These are phyloP conservation scores for Fusarium ambrosium DNA, from an alignment of 2,329 filamentous ascomycete genomes.

Conservation along the genomic window DNA sequence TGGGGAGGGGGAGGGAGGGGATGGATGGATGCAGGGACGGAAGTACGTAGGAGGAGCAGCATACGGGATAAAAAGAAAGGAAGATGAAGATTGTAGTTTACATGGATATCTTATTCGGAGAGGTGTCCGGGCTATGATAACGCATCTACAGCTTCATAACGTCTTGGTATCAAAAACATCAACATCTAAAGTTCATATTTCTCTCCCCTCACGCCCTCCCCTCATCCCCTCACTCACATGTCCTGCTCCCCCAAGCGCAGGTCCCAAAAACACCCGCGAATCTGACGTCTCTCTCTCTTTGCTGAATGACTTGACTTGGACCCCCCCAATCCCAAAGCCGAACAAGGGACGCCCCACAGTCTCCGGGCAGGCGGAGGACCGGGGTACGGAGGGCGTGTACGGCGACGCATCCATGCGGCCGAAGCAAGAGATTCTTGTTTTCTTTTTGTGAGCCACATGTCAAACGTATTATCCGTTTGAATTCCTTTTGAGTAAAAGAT, in stretches of 20 bases:
- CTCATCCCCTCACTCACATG: slow-evolving; percentile 8
- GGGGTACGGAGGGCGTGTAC: slow-evolving; percentile 28
- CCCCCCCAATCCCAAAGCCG: slow-evolving; percentile 5
- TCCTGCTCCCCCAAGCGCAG: background rate
- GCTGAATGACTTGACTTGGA: background rate
- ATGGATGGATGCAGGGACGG: background rate
- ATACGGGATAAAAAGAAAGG: background rate
- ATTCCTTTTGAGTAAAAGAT: no score
- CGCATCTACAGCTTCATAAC: background rate
- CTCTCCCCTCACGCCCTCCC: slow-evolving; percentile 25
- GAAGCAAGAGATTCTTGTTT: slow-evolving; percentile 14
- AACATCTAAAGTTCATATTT: background rate
- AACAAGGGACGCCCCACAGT: slow-evolving; percentile 25
- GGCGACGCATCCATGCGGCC: slow-evolving; percentile 43
- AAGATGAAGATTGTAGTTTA: background rate
- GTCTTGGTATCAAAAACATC: background rate
- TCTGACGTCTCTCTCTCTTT: slow-evolving; percentile 29
- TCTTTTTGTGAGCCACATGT: no score
- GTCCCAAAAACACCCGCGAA: slow-evolving; percentile 4
- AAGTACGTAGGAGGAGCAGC: background rate
- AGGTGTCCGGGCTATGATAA: background rate
- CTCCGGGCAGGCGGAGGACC: slow-evolving; percentile 48
- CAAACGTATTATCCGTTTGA: no score
- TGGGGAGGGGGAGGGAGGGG: background rate
- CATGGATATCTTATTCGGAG: background rate